Evolutionary conservation across 352 stramenopile species (phyloP), one percentile per base, ranked within the genome.

Genomic region (Globisporangium okanoganense): DNA sequence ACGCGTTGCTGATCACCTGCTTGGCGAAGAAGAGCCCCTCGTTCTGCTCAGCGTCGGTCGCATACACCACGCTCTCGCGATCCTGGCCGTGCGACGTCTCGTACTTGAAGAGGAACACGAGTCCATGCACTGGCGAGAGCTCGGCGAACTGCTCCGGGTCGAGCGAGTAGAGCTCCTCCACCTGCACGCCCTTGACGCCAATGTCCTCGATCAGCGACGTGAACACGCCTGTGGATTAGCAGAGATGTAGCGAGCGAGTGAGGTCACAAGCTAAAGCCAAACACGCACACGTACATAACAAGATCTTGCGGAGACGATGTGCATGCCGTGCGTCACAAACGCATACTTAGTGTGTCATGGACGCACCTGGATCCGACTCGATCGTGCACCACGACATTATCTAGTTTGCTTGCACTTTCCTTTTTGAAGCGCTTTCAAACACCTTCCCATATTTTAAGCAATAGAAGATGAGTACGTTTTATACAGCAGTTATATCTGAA

Each of bases 81-180:
- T 62, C 71, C 25, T 84, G 61, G 3, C 67, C 73, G 61, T 96
- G 76, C 43, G 66, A 69, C 14, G 69, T 52, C 27, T 87, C 79
- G 75, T 94, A 99, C 73, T 98, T 98, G 78, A 99, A 99, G 16
- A 99, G 78, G 67, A 99, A 98, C 47, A 99, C 93, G 25, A 99
- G 77, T 9, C 96, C 94, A 71, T 97, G 94, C 5, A 98, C 85
- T 2, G 83, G 76, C 43, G 79, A 74, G 33, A 96, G 40, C 18
- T 80, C 64, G 8, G 74, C 69, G 60, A 96, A 92, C 53, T 85
- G 79, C 31, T 82, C 81, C 49, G 97, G 80, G 65, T 98, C 96
- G 54, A 98, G 72, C 27, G 76, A 85, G 73, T 97, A 98, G 5
- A 99, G 75, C 76, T 99, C 96, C 62, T 97, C 84, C 18, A 98